Percentiles rank a stretch among this genome's conserved stretches.
Conservation (phyloP, 306 rosid species). For the Prunus kanzakura region DNA sequence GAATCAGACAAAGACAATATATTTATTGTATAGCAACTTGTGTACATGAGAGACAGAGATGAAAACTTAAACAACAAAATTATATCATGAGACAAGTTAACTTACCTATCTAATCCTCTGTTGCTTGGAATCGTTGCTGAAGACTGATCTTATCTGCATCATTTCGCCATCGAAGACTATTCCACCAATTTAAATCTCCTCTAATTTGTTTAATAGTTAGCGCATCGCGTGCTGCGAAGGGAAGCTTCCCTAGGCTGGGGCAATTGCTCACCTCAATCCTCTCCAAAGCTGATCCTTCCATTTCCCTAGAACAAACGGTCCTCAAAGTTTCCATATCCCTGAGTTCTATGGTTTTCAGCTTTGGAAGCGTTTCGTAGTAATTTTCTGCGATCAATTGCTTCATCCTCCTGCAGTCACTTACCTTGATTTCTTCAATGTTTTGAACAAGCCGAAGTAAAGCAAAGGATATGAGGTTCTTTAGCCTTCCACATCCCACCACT, state of each 20-base stretch:
- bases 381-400: neutral
- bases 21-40: neutral
- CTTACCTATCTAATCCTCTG: slow-evolving; percentile 10
- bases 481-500: slow-evolving; percentile 2
- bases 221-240: neutral
- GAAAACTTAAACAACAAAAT: neutral
- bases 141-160: neutral
- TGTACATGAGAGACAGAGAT: neutral
- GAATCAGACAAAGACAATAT: neutral
- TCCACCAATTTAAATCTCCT: slow-evolving; percentile 20
- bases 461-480: slow-evolving; percentile 9
- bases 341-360: slow-evolving; percentile 2
- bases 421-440: slow-evolving; percentile 22
- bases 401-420: slow-evolving; percentile 11
- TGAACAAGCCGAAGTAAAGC: slow-evolving; percentile 7
- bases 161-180: neutral
- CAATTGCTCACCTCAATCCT: slow-evolving; percentile 16
- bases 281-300: neutral
- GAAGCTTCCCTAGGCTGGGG: neutral
- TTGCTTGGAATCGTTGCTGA: slow-evolving; percentile 6
- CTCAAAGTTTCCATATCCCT: slow-evolving; percentile 18
- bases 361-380: slow-evolving; percentile 11
- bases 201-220: slow-evolving; percentile 9
- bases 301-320: neutral
- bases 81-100: neutral